Evolutionary conservation across 495 filamentous ascomycete species (phyloP), one percentile per base, ranked within the genome.

Genomic region (Xylaria venustula): DNA sequence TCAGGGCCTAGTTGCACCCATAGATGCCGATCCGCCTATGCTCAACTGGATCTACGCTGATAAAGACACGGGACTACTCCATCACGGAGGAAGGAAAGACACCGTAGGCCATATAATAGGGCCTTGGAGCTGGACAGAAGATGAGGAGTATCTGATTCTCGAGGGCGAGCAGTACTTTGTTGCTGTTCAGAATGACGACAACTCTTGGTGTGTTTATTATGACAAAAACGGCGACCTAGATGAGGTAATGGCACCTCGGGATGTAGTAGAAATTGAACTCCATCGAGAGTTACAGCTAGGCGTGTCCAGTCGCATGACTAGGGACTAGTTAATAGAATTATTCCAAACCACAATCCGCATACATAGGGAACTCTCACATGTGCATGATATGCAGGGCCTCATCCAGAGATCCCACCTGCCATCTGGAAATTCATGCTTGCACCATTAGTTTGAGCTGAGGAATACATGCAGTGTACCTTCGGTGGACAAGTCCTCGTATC

Each of bases 21-120:
- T 86, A 64, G 71, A 72, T 0, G 83, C 84, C 54, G 81, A 85
- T 58, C 83, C 84, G 4, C 85, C 85, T 17, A 79, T 82, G 76
- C 78, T 88, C 26, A 85, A 87, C 74, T 88, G 85, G 85, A 81
- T 88, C 11, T 88, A 83, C 57, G 79, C 83, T 59, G 83, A 86
- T 73, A 77, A 80, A 60, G 81, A 82, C 62, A 84, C 75, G 28
- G 73, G 78, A 54, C 68, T 83, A 64, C 71, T 87, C 41, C 79
- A 79, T 60, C 82, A 86, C 62, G 84, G 83, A 0, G 72, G 77
- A 2, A 75, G 78, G 30, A 73, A 75, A 54, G 79, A 77, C 45
- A 80, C 73, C 54, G 22, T 75, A 64, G 76, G 77, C 0, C 78
- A 86, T 61, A 65, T 77, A 7, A 72, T 83, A 40, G 83, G 83